A percentile compares a stretch with the other conserved stretches of the same genome.
Conservation (phyloP, 2,329 filamentous ascomycete species). For the Hymenoscyphus linearis region DNA sequence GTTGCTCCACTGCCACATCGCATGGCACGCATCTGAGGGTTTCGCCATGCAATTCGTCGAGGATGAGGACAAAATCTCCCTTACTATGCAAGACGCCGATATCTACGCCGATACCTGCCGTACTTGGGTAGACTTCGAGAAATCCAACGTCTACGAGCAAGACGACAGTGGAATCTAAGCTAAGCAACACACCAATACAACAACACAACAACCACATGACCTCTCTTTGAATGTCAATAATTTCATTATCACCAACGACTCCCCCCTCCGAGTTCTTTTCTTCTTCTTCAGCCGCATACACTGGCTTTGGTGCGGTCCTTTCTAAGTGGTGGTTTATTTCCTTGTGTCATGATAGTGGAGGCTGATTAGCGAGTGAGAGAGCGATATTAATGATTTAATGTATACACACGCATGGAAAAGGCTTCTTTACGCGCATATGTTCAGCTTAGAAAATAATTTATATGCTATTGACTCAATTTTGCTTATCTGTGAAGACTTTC, state of each 20-base stretch:
- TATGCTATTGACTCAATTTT: background rate
- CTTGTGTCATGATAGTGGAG: background rate
- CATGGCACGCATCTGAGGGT: constrained; percentile 51
- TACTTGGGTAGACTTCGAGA: constrained; percentile 20
- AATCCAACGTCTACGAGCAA: constrained; percentile 14
- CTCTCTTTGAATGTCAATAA: background rate
- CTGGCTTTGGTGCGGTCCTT: background rate
- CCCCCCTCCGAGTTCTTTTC: background rate
- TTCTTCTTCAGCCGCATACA: background rate
- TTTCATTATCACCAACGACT: background rate
- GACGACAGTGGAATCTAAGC: constrained; percentile 29
- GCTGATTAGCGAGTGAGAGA: background rate
- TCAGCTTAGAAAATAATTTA: background rate
- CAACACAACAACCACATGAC: background rate
- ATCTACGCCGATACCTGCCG: constrained; percentile 20
- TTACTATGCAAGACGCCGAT: constrained; percentile 9
- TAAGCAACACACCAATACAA: background rate
- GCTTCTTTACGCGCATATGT: background rate
- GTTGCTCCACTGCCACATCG: constrained; percentile 35
- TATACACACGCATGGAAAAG: background rate
- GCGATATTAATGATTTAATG: background rate
- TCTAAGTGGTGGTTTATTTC: background rate
- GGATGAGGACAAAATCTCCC: constrained; percentile 19
- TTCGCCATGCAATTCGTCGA: constrained; percentile 48
- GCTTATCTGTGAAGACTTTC: background rate